Percentiles rank a stretch among this genome's conserved stretches.
phyloP scores from a whole-genome alignment of 495 filamentous ascomycete species.

The Penicillium cataractarum region DNA sequence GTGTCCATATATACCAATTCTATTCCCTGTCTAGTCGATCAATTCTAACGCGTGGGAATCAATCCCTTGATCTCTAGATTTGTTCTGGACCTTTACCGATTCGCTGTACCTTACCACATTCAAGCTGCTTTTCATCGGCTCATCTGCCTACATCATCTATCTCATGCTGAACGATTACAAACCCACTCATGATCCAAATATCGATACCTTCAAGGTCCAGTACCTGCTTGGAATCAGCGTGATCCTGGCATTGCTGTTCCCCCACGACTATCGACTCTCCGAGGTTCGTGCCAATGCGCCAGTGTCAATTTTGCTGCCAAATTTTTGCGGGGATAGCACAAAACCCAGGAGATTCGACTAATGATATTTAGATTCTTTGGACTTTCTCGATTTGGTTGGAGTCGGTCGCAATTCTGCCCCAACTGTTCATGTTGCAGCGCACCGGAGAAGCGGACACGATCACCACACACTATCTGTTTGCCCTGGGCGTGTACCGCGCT shows the following conservation, averaged over 20 bases:
- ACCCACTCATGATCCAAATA: conserved; percentile 91
- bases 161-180: conserved; percentile 96
- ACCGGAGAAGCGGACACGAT: conserved; percentile 98
- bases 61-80: conserved; percentile 55
- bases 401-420: conserved; percentile 91
- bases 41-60: conserved; percentile 9
- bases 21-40: neutral
- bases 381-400: conserved; percentile 98
- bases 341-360: conserved; percentile 1
- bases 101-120: conserved; percentile 90
- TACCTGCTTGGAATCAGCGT: conserved; percentile 83
- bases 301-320: neutral
- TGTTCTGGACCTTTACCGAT: conserved; percentile 81
- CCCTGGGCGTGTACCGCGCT: conserved; percentile 86
- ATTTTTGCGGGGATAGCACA: too few species aligned
- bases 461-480: conserved; percentile 96
- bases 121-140: conserved; percentile 91
- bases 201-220: conserved; percentile 94
- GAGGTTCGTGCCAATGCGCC: conserved; percentile 50
- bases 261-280: conserved; percentile 71
- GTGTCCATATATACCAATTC: conserved; percentile 20
- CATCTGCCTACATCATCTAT: conserved; percentile 92
- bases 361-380: conserved; percentile 75
- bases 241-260: conserved; percentile 79
- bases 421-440: conserved; percentile 96